Evolutionary conservation across 345 rosid species (phyloP).

Genomic region (Turnera subulata): DNA sequence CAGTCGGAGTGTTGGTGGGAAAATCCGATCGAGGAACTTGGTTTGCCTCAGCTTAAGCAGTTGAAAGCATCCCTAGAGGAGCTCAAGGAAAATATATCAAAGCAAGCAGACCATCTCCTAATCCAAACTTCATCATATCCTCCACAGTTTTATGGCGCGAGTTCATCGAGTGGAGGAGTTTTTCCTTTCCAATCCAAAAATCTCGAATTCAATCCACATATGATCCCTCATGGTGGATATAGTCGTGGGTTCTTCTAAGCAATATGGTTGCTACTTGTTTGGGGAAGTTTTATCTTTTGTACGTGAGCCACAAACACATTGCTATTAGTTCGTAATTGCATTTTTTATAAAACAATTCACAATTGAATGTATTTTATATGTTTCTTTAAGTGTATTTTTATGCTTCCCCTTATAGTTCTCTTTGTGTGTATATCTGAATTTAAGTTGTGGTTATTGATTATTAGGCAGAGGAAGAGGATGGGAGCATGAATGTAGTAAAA

Average conservation of each 20-base stretch:
- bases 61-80: slow-evolving; percentile 30
- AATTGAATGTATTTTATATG: too few species aligned
- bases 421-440: too few species aligned
- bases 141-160: slow-evolving; percentile 9
- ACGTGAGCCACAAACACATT: not conserved
- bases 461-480: too few species aligned
- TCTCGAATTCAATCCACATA: slow-evolving; percentile 12
- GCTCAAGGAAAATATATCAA: slow-evolving; percentile 30
- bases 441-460: too few species aligned
- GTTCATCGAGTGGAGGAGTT: slow-evolving; percentile 6
- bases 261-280: not conserved
- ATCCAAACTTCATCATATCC: slow-evolving; percentile 6
- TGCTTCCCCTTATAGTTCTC: too few species aligned
- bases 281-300: not conserved
- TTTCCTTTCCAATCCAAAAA: slow-evolving; percentile 6
- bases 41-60: slow-evolving; percentile 27
- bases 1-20: slow-evolving; percentile 44
- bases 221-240: slow-evolving; percentile 6
- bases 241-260: slow-evolving; percentile 14
- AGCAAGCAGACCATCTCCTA: slow-evolving; percentile 23
- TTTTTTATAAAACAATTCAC: too few species aligned
- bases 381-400: too few species aligned
- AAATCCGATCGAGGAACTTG: slow-evolving; percentile 24
- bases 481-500: too few species aligned
- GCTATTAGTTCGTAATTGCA: not conserved